These are phyloP conservation scores for Gossypium stocksii DNA, from an alignment of 345 rosid species.

Conservation along the genomic window DNA sequence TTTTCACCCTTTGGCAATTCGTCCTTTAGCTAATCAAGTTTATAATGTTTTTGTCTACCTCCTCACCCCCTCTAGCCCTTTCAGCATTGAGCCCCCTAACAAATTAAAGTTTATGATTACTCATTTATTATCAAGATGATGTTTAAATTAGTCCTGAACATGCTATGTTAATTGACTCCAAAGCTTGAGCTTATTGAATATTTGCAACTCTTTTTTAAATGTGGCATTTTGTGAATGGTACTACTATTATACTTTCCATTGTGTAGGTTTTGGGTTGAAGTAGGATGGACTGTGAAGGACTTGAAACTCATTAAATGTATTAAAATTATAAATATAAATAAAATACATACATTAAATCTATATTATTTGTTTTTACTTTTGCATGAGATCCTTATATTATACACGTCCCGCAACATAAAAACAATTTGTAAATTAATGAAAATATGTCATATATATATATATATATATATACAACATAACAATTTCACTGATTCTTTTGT, in stretches of 20 bases:
- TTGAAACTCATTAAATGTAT: constrained; percentile 30
- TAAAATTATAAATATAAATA: too few species aligned
- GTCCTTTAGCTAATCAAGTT: background rate
- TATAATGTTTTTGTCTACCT: background rate
- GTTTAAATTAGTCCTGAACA: background rate
- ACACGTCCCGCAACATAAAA: too few species aligned
- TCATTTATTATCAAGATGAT: background rate
- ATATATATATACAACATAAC: too few species aligned
- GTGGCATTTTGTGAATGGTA: background rate
- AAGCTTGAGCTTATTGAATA: background rate
- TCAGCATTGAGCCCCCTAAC: background rate
- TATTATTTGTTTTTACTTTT: too few species aligned
- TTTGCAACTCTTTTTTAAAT: constrained; percentile 16
- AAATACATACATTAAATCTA: too few species aligned
- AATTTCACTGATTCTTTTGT: too few species aligned
- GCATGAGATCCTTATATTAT: too few species aligned
- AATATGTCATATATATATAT: too few species aligned
- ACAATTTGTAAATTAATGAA: too few species aligned
- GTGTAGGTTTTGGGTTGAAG: constrained; percentile 55
- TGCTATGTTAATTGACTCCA: background rate
- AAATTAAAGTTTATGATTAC: background rate
- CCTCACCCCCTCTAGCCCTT: background rate
- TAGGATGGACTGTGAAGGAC: constrained; percentile 66
- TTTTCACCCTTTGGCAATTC: background rate
- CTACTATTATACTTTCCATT: constrained; percentile 10